Conservation (phyloP, 176 grass and related monocot genomes). For the Carex kokanica region DNA sequence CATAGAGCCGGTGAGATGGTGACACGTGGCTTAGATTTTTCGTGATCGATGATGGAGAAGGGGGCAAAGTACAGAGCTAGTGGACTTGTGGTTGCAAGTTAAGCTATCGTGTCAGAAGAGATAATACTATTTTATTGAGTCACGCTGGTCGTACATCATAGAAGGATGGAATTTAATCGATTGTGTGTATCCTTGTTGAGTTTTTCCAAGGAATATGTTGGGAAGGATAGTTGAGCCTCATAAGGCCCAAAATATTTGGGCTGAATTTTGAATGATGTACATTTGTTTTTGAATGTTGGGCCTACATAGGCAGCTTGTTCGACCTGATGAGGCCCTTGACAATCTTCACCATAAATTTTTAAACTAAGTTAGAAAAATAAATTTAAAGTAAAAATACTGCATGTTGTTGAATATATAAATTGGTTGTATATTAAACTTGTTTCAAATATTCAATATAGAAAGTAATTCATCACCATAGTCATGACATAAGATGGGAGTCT, state of each 20-base stretch:
- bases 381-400: no score
- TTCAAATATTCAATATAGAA: no score
- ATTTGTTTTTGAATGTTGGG: not conserved
- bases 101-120: slow-evolving; percentile 9
- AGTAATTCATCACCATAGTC: no score
- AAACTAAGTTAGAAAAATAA: no score
- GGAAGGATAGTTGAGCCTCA: not conserved
- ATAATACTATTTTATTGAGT: slow-evolving; percentile 12
- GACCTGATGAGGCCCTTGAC: no score
- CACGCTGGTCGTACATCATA: slow-evolving; percentile 25
- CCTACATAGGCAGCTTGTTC: not conserved
- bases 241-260: not conserved
- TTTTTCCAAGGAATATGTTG: not conserved
- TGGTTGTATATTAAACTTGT: no score
- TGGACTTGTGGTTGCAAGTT: not conserved
- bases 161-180: slow-evolving; percentile 14
- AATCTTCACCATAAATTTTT: no score
- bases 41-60: slow-evolving; percentile 3
- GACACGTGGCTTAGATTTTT: not conserved
- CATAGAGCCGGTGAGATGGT: not conserved
- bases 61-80: not conserved
- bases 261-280: not conserved
- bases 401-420: no score
- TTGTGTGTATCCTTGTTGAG: not conserved
- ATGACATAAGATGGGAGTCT: no score